phyloP scores from a whole-genome alignment of 352 stramenopile species.

The Phytophthora quininea region DNA sequence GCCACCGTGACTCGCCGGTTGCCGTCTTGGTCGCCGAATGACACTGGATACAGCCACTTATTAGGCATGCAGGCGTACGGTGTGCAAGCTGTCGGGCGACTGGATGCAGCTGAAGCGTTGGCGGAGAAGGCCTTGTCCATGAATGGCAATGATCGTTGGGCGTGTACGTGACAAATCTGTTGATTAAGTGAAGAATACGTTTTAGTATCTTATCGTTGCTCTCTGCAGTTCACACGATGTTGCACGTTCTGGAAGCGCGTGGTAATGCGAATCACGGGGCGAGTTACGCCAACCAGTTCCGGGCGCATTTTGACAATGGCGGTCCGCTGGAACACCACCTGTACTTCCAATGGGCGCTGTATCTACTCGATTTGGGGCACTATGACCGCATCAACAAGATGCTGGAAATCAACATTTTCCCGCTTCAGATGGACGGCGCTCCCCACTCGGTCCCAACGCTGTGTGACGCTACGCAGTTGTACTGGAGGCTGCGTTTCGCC shows the following conservation, averaged over 20 bases:
- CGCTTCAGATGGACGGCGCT: conserved; percentile 40
- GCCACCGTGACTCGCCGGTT: conserved; percentile 72
- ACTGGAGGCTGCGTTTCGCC: conserved; percentile 84
- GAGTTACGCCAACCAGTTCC: conserved; percentile 83
- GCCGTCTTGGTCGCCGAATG: conserved; percentile 78
- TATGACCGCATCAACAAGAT: conserved; percentile 88
- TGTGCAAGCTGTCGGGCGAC: conserved; percentile 63
- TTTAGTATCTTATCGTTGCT: conserved; percentile 1
- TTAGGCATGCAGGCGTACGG: conserved; percentile 86
- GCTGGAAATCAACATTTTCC: conserved; percentile 76
- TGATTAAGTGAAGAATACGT: not conserved
- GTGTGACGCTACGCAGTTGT: conserved; percentile 80
- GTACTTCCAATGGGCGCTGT: conserved; percentile 87
- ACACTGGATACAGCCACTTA: conserved; percentile 78
- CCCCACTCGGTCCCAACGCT: conserved; percentile 61
- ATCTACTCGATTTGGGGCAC: conserved; percentile 77
- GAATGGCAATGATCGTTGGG: conserved; percentile 86
- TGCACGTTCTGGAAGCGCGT: conserved; percentile 77
- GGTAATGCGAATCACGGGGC: conserved; percentile 87
- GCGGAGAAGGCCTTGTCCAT: conserved; percentile 85
- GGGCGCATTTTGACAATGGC: conserved; percentile 80
- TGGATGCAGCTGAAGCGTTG: conserved; percentile 71
- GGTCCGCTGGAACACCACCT: conserved; percentile 72
- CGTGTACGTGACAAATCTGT: conserved; percentile 58
- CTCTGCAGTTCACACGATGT: conserved; percentile 73